Evolutionary conservation across 1,284 basidiomycete species (phyloP), one percentile per base, ranked within the genome.

Genomic region (Apiotrichum brassicae): DNA sequence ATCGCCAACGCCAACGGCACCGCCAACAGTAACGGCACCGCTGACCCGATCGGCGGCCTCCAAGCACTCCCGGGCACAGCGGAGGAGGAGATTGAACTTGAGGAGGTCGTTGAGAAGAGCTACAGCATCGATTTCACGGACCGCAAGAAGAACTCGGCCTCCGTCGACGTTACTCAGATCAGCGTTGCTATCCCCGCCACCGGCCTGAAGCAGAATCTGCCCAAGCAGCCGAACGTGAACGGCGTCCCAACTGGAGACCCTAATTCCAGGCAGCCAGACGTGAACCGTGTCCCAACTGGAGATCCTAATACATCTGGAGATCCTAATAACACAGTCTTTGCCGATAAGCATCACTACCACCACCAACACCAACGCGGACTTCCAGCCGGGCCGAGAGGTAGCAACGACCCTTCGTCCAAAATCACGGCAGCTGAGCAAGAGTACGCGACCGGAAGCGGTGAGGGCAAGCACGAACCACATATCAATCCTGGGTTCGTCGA

Each of bases 381-480:
- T 43, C 66, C 64, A 13, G 52, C 49, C n/a, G 53, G 8, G 8
- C 14, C 25, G 13, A 18, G 23, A 16, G 25, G 19, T 6, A 2
- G 30, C n/a, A 8, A 42, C 26, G 16, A n/a, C 28, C 40, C 40
- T 11, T 30, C n/a, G n/a, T 25, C 26, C 12, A n/a, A 14, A 18
- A 16, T n/a, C 13, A 20, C 12, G 3, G 7, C 26, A 26, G 46
- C 47, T n/a, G 53, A 57, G 4, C 67, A 67, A 47, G 64, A 69
- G 40, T 62, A 60, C 19, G 46, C 67, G 0, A 51, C 45, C 18
- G 67, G 67, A 0, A 33, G 54, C 8, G 65, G 65, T 12, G 52
- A 54, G 16, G 65, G 67, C 7, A 22, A 46, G 36, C 67, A 69
- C 49, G 66, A 69, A 46, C 30, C 35, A 13, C 23, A 43, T 13